Percentiles rank a stretch among this genome's conserved stretches.
Evolutionary conservation across 768 basidiomycete species (phyloP).

Genomic region (Fomitopsis serialis): DNA sequence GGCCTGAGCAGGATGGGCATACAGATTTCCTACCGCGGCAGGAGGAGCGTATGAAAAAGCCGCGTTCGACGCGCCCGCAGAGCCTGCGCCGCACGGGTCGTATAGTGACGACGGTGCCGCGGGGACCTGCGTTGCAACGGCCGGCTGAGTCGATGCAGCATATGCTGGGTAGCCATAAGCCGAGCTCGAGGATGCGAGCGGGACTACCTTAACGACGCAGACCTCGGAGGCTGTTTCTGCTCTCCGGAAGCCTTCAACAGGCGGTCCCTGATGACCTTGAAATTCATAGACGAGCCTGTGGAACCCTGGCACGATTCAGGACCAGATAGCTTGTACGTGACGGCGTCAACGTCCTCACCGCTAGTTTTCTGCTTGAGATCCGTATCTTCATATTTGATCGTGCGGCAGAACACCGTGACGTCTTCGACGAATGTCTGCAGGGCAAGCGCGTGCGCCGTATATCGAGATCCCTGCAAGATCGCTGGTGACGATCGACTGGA

Average conservation of each 20-base stretch:
- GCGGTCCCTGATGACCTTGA: conserved; percentile 40
- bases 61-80: too few relatives aligned
- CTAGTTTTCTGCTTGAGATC: conserved; percentile 48
- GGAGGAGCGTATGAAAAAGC: not conserved
- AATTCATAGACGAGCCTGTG: conserved; percentile 32
- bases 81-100: conserved; percentile 6
- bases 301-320: conserved; percentile 72
- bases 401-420: conserved; percentile 90
- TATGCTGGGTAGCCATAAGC: conserved; percentile 17
- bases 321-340: conserved; percentile 75
- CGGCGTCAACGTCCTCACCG: conserved; percentile 37
- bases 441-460: conserved; percentile 78
- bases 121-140: conserved; percentile 12
- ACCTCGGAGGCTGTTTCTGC: conserved; percentile 16
- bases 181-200: conserved; percentile 15
- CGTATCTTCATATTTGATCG: conserved; percentile 71
- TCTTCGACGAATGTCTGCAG: conserved; percentile 95
- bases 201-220: conserved; percentile 16
- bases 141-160: conserved; percentile 15
- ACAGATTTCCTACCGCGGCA: not conserved
- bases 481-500: conserved; percentile 90
- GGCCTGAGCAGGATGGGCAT: conserved; percentile 10
- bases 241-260: conserved; percentile 35
- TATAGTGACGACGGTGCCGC: conserved; percentile 15
- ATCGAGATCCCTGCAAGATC: conserved; percentile 72